Conservation (phyloP, 306 rosid genomes). For the Comarum palustre region DNA sequence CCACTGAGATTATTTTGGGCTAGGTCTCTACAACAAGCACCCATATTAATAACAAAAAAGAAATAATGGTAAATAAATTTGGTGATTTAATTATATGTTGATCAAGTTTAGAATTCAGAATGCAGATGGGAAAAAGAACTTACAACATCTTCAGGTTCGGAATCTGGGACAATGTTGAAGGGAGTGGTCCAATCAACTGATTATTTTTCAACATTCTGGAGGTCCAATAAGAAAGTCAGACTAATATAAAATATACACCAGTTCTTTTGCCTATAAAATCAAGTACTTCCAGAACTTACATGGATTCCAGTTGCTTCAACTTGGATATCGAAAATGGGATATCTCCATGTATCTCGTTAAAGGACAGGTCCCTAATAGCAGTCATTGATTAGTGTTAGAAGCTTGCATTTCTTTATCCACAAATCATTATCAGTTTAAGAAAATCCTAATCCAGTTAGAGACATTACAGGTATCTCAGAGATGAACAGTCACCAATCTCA, state of each 20-base stretch:
- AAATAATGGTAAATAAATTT: not conserved
- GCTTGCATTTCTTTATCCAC: not conserved
- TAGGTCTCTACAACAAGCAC: constrained; percentile 54
- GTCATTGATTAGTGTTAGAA: not conserved
- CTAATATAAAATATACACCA: not conserved
- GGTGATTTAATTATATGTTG: not conserved
- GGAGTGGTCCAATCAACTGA: constrained; percentile 83
- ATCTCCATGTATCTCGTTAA: constrained; percentile 79
- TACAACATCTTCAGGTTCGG: constrained; percentile 93
- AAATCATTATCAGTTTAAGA: not conserved
- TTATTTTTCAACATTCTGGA: constrained; percentile 76
- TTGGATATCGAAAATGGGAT: constrained; percentile 91
- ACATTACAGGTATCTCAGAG: constrained; percentile 63
- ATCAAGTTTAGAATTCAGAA: not conserved
- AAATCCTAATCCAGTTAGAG: not conserved
- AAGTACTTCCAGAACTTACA: constrained; percentile 54
- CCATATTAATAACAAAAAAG: constrained; percentile 4
- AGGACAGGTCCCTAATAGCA: constrained; percentile 64
- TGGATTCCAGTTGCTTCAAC: constrained; percentile 74
- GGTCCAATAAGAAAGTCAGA: not conserved
- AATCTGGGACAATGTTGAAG: constrained; percentile 94
- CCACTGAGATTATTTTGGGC: constrained; percentile 93
- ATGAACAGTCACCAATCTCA: constrained; percentile 94
- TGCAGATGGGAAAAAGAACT: constrained; percentile 28
- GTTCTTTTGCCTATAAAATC: not conserved